These are phyloP conservation scores for Daedaleopsis sinensis DNA, from an alignment of 768 basidiomycete genomes.

Conservation along the genomic window DNA sequence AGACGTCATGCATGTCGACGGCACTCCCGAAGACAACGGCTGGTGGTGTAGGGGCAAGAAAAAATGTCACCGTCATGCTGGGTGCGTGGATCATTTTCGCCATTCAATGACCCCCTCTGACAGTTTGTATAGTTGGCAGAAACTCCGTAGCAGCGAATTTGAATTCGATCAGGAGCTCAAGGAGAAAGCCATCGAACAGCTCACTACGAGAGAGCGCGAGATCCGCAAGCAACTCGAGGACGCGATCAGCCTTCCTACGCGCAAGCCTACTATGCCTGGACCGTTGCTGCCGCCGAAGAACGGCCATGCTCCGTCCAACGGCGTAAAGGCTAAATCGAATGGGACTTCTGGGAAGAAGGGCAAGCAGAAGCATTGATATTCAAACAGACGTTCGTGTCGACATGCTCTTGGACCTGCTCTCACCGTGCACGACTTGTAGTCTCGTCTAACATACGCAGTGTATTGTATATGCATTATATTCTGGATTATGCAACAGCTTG, in stretches of 20 bases:
- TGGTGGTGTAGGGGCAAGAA: constrained; percentile 84
- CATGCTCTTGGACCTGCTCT: not conserved
- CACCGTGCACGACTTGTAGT: not conserved
- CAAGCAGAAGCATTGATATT: constrained; percentile 49
- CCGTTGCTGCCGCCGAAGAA: constrained; percentile 25
- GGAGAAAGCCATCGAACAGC: constrained; percentile 63
- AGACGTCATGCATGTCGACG: constrained; percentile 44
- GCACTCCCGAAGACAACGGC: constrained; percentile 41
- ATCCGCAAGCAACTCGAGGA: constrained; percentile 80
- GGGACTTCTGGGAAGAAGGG: constrained; percentile 38
- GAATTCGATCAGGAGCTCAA: constrained; percentile 76
- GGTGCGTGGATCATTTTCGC: constrained; percentile 45
- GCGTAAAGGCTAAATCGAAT: constrained; percentile 45
- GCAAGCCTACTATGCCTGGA: not conserved
- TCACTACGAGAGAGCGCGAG: constrained; percentile 78
- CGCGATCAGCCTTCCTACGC: constrained; percentile 42
- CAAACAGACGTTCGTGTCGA: not conserved
- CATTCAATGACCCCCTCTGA: constrained; percentile 1
- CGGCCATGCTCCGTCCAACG: constrained; percentile 32
- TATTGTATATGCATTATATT: constrained; percentile 12
- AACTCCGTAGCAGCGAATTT: constrained; percentile 70
- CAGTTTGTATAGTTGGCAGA: constrained; percentile 92
- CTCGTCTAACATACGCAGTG: not conserved
- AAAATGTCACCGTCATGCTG: constrained; percentile 78
- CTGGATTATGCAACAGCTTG: constrained; percentile 5